Conservation (phyloP, 345 rosid genomes). For the Cochlearia excelsa region DNA sequence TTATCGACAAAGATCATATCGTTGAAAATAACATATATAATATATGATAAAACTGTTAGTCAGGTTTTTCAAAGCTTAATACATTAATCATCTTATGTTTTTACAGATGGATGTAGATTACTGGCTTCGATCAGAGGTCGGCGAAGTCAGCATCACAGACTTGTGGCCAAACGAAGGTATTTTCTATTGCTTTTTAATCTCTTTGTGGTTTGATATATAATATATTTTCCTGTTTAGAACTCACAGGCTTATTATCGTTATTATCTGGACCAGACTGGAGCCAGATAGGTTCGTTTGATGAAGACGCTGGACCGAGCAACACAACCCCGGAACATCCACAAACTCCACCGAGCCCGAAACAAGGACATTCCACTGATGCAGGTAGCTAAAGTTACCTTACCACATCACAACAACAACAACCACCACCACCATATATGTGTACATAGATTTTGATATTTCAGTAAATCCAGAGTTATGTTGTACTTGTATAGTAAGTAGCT, state of each 20-base stretch:
- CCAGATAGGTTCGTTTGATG: slow-evolving; percentile 21
- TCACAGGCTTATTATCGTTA: neutral
- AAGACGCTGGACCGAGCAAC: slow-evolving; percentile 32
- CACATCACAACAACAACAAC: slow-evolving; percentile 15
- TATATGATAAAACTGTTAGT: slow-evolving; percentile 2
- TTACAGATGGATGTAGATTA: slow-evolving; percentile 82
- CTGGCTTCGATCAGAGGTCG: slow-evolving; percentile 92
- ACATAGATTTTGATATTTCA: slow-evolving; percentile 25
- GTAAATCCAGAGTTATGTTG: slow-evolving; percentile 24
- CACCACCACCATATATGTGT: slow-evolving; percentile 22
- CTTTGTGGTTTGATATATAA: slow-evolving; percentile 4
- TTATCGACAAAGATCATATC: slow-evolving; percentile 12
- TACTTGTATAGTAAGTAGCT: slow-evolving; percentile 30
- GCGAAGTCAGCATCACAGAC: slow-evolving; percentile 81
- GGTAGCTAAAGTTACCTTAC: slow-evolving; percentile 28
- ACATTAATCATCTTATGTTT: slow-evolving; percentile 1
- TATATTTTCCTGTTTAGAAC: neutral
- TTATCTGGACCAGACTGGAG: slow-evolving; percentile 32
- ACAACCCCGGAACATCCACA: slow-evolving; percentile 22
- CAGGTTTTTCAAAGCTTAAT: slow-evolving; percentile 1
- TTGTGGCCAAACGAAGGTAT: slow-evolving; percentile 85
- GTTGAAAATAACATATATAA: neutral
- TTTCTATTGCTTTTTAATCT: slow-evolving; percentile 37
- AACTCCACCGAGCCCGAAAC: slow-evolving; percentile 28
- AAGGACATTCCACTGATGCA: slow-evolving; percentile 19